Conservation (phyloP, 192 early-diverging fungal species). For the Geranomyces variabilis region DNA sequence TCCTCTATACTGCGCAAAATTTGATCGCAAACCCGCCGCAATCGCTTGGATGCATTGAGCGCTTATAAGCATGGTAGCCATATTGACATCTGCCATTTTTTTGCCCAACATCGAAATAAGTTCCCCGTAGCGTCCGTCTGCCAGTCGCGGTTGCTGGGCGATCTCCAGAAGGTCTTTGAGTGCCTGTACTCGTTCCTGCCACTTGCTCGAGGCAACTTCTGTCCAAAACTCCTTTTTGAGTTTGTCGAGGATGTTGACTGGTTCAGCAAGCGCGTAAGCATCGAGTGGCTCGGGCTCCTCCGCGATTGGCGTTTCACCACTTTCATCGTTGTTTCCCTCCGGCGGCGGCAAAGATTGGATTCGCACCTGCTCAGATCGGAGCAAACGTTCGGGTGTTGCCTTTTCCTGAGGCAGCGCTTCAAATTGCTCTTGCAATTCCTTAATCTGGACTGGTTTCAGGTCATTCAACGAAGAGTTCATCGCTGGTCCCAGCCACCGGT, state of each 20-base stretch:
- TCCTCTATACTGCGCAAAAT: constrained; percentile 78
- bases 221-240: constrained; percentile 81
- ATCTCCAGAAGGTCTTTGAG: constrained; percentile 75
- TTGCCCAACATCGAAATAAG: constrained; percentile 82
- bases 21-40: constrained; percentile 75
- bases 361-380: constrained; percentile 79
- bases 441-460: constrained; percentile 92
- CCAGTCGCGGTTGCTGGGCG: constrained; percentile 73
- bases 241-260: constrained; percentile 89
- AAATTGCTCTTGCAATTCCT: constrained; percentile 89
- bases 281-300: constrained; percentile 66
- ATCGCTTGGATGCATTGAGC: constrained; percentile 84
- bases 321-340: constrained; percentile 34
- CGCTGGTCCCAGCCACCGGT: constrained; percentile 88
- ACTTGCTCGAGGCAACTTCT: constrained; percentile 80
- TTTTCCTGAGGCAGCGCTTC: constrained; percentile 64
- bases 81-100: constrained; percentile 78
- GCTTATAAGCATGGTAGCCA: constrained; percentile 77
- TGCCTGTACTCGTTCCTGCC: constrained; percentile 96
- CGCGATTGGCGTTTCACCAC: constrained; percentile 39
- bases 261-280: constrained; percentile 81
- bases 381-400: constrained; percentile 67
- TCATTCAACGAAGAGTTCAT: constrained; percentile 76
- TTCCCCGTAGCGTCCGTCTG: constrained; percentile 79
- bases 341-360: constrained; percentile 45